Base-by-base conservation (phyloP, 108 stramenopile genomes). In the Nitzschia sp. region DNA sequence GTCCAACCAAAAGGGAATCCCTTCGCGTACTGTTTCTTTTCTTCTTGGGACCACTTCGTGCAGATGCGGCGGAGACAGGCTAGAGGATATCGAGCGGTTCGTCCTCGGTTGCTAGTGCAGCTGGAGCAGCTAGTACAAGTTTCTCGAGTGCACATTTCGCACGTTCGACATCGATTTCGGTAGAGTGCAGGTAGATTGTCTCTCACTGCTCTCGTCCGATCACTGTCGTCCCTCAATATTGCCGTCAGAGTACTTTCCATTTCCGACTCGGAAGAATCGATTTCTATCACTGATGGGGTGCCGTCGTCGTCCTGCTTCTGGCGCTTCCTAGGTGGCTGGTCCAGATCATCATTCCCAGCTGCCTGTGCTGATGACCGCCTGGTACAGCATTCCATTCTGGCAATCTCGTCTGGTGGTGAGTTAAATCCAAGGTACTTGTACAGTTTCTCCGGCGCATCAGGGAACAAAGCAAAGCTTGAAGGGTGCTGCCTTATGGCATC, bases 401-500 rank as follows among this genome's bases (percentile, higher is more conserved):
- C n/a, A n/a, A n/a, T n/a, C n/a, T n/a, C n/a, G n/a, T n/a, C n/a
- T n/a, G n/a, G n/a, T n/a, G n/a, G n/a, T n/a, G n/a, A n/a, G n/a
- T 45, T 22, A 1, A 63, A n/a, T 25, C 62, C 62, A 29, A 45
- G 33, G 41, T 63, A 27, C 13, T 45, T 29, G 62, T 63, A 63
- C 41, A 63, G 36, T 21, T 22, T 2, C 0, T n/a, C n/a, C n/a
- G 1, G 1, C 2, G 19, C 27, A 1, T 58, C 57, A 21, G 21
- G 17, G n/a, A 2, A 1, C 28, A 15, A 29, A 29, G 5, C 56
- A 65, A 65, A 65, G 28, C 5, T 1, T 1, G 9, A 22, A 21
- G 52, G 46, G 22, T 48, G 30, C 6, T 32, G 22, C 17, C 25
- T 31, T 15, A 50, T 31, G 23, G 64, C 64, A 52, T 30, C 32